Conservation (phyloP, 2,329 filamentous ascomycete genomes). For the Fusarium nelsonii region DNA sequence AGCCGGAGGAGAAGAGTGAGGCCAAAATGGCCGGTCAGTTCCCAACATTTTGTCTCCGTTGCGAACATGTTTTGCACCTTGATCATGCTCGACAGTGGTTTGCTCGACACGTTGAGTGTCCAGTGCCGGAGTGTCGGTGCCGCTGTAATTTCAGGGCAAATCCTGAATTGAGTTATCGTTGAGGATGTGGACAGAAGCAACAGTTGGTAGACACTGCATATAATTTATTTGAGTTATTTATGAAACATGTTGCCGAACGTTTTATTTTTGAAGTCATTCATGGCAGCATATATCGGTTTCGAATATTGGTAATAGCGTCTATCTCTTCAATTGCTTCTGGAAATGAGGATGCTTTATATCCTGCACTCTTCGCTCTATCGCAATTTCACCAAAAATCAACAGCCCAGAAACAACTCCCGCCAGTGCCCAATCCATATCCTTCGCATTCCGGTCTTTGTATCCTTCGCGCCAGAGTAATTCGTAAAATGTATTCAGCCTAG, state of each 20-base stretch:
- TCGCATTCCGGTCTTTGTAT: slow-evolving; percentile 19
- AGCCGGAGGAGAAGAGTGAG: slow-evolving; percentile 63
- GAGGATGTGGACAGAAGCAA: not conserved
- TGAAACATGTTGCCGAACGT: not conserved
- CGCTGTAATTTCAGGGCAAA: slow-evolving; percentile 72
- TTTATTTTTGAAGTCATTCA: not conserved
- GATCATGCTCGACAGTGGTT: slow-evolving; percentile 78
- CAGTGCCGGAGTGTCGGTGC: slow-evolving; percentile 76
- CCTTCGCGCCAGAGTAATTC: slow-evolving; percentile 17
- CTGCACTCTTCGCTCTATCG: slow-evolving; percentile 31
- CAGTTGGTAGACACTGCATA: not conserved
- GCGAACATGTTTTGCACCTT: slow-evolving; percentile 75
- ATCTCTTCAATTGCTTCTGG: slow-evolving; percentile 21
- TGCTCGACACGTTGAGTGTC: slow-evolving; percentile 72
- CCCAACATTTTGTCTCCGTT: slow-evolving; percentile 76
- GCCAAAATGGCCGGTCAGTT: slow-evolving; percentile 67
- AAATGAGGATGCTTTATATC: slow-evolving; percentile 18
- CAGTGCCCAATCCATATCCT: slow-evolving; percentile 15
- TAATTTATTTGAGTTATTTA: not conserved
- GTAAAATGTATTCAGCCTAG: slow-evolving; percentile 12
- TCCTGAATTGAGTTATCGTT: slow-evolving; percentile 68
- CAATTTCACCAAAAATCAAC: slow-evolving; percentile 21
- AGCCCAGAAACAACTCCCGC: slow-evolving; percentile 31
- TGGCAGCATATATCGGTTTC: slow-evolving; percentile 11
- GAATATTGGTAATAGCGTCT: slow-evolving; percentile 28